Evolutionary conservation across 345 rosid genomes (phyloP), one percentile per base, ranked within the genome.

Genomic region (Geranium rotundifolium): DNA sequence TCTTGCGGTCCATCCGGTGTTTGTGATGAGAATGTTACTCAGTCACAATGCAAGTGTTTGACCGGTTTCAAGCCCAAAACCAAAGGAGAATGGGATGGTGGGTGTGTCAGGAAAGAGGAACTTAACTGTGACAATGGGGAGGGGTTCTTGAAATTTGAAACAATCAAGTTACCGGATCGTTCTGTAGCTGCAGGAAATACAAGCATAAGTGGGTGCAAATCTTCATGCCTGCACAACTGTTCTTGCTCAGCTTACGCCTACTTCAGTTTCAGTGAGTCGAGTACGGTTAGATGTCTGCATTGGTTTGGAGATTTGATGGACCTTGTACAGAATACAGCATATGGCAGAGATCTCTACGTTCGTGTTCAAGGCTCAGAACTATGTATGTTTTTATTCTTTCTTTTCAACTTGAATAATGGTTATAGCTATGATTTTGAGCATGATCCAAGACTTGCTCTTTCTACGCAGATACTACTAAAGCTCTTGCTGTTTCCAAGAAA

Each of bases 261-360:
- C 10, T 14, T 12, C 3, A 41, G 49, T 13, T 23, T 17, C 2
- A 58, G 23, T 29, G 34, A 62, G 12, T 60, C 13, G 41, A 14
- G 0, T 7, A 9, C 46, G 7, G 29, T 13, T 0, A 49, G 34
- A 1, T 67, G 71, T 56, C 27, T 61, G 15, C 61, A 12, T 17
- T 67, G 65, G 71, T 34, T 10, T 31, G 71, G 60, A 8, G 54
- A 61, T 27, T 31, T 67, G 34, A 17, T 56, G 34, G 71, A 67
- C 59, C 52, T 54, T 54, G 37, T n/a, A 31, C 12, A 6, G 18
- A 20, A 54, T 15, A 0, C 0, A 14, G 17, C 9, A 6, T 5
- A 0, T 29, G 58, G 39, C 1, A 2, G 9, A 34, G 65, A 54
- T 34, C 37, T 67, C 19, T 37, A 60, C 31, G 23, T 67, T n/a